Evolutionary conservation across 352 stramenopile genomes (phyloP).

Genomic region (Globisporangium canariense): DNA sequence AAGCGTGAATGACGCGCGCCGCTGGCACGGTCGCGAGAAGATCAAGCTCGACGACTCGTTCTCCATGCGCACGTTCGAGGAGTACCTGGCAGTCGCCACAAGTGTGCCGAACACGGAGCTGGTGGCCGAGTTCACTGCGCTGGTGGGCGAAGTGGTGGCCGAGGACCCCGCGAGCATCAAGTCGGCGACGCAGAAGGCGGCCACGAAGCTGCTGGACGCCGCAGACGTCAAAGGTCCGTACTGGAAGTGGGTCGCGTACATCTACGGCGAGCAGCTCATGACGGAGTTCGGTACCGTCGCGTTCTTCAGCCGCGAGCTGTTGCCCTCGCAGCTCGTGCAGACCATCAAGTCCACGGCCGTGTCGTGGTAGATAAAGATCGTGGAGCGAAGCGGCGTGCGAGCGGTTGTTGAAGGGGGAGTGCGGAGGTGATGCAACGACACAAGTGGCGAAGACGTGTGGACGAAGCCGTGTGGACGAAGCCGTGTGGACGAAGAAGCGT

Average conservation of each 20-base stretch:
- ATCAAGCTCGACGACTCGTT: constrained; percentile 26
- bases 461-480: no score
- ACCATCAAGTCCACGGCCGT: constrained; percentile 44
- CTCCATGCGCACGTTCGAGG: constrained; percentile 24
- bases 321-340: constrained; percentile 43
- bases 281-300: constrained; percentile 42
- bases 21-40: constrained; percentile 17
- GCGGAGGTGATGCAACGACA: no score
- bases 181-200: constrained; percentile 10
- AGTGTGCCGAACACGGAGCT: constrained; percentile 8
- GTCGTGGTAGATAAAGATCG: constrained; percentile 21
- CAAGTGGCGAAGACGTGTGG: no score
- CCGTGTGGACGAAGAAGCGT: no score
- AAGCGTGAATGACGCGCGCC: constrained; percentile 21
- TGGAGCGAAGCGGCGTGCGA: no score
- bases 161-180: constrained; percentile 9
- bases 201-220: constrained; percentile 9
- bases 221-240: constrained; percentile 19
- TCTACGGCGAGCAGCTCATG: constrained; percentile 37
- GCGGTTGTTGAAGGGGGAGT: no score
- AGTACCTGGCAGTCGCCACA: constrained; percentile 25
- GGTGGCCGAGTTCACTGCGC: constrained; percentile 18
- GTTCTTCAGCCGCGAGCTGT: constrained; percentile 43
- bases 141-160: constrained; percentile 20
- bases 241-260: constrained; percentile 36